Base-by-base conservation (phyloP, 257 asterid genomes). In the Henckelia pumila region DNA sequence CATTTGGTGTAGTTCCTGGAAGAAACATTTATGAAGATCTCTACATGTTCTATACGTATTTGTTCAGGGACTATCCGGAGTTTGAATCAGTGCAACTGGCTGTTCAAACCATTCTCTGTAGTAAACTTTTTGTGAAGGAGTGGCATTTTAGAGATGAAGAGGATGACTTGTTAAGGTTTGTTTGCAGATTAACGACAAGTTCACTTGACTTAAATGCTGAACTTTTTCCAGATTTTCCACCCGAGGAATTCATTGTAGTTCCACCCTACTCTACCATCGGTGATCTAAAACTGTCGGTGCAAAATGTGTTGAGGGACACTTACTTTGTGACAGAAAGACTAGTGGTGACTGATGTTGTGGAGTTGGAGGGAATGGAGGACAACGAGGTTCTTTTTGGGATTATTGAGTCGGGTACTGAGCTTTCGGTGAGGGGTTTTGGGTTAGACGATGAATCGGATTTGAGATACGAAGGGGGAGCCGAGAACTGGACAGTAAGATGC, bases 91-190 rank as follows among this genome's bases (percentile, higher is more conserved):
- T 83, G 59, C 77, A 67, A 44, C 29, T 61, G 25, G 85, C 95
- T 9, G 83, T 80, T 20, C 73, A 81, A 73, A 75, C 77, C 58
- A 52, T 88, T 61, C 81, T 88, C n/a, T 74, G 85, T 60, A 83
- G 95, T 44, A 93, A 88, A 75, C 83, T 79, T 58, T 90, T 85
- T 75, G 85, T 86, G 64, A 93, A 90, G 88, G 91, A 88, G 35
- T 93, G 97, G 92, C 89, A 90, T 20, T 90, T 88, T 37, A 79
- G 74, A 67, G 97, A 93, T 66, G 92, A 84, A 64, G 86, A 79
- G 22, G 95, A 84, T 21, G 85, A 88, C 79, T 76, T 71, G 9
- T 72, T 90, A 76, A 86, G 87, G 63, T 93, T 85, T 83, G 68
- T 81, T 19, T 93, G 96, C 72, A 68, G 77, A 26, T 65, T 87